Conservation (phyloP, 1,139 yeast species). For the Debaryomycetaceae sp. region DNA sequence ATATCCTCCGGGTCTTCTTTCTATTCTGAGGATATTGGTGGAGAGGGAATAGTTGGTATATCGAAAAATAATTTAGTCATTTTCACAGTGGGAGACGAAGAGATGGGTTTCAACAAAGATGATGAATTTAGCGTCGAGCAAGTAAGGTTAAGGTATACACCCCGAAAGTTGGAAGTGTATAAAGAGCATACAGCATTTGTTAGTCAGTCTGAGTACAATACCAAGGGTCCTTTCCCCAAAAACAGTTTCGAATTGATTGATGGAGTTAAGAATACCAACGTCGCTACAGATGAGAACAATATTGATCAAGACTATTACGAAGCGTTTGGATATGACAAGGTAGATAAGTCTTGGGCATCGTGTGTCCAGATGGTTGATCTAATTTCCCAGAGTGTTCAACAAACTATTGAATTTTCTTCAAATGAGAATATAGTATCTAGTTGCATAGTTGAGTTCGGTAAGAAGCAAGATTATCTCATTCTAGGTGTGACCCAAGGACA, state of each 20-base stretch:
- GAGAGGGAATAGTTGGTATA: constrained; percentile 63
- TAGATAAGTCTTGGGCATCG: constrained; percentile 41
- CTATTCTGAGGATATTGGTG: constrained; percentile 60
- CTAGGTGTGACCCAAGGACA: constrained; percentile 46
- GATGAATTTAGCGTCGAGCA: constrained; percentile 46
- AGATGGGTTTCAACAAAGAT: constrained; percentile 29
- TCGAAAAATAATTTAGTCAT: constrained; percentile 52
- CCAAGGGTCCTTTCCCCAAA: constrained; percentile 24
- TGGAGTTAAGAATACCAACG: constrained; percentile 1
- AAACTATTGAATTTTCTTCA: constrained; percentile 37
- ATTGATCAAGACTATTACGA: constrained; percentile 28
- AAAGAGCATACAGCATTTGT: constrained; percentile 27
- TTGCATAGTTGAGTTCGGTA: constrained; percentile 17
- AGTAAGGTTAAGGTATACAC: constrained; percentile 48
- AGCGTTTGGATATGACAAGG: constrained; percentile 37
- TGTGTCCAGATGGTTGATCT: constrained; percentile 52
- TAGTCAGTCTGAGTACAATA: constrained; percentile 45
- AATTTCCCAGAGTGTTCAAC: constrained; percentile 29
- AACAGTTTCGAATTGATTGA: neutral
- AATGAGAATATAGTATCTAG: constrained; percentile 37
- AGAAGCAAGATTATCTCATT: constrained; percentile 36
- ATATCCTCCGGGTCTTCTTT: constrained; percentile 46
- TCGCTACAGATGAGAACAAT: constrained; percentile 9
- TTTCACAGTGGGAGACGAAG: constrained; percentile 50
- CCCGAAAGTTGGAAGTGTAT: constrained; percentile 41